Conservation (phyloP, 192 early-diverging fungal species). For the Lobosporangium transversale region DNA sequence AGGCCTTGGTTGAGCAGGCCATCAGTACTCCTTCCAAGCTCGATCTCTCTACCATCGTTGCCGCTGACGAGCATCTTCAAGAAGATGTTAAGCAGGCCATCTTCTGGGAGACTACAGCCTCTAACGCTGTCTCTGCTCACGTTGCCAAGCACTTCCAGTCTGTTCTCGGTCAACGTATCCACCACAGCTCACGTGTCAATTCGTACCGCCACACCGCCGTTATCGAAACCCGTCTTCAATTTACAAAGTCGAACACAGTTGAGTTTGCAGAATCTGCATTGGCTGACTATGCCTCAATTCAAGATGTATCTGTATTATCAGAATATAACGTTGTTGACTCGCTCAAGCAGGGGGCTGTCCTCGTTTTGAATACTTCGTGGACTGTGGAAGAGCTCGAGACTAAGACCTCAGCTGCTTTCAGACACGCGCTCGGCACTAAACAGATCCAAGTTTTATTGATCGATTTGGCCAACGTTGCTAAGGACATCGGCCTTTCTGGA, state of each 20-base stretch:
- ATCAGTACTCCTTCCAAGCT: slow-evolving; percentile 15
- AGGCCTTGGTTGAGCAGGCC: slow-evolving; percentile 54
- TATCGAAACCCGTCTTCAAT: slow-evolving; percentile 68
- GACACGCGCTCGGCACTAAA: slow-evolving; percentile 59
- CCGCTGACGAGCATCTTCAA: slow-evolving; percentile 14
- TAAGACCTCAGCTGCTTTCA: slow-evolving; percentile 73
- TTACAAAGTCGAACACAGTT: slow-evolving; percentile 49
- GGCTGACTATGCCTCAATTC: slow-evolving; percentile 71
- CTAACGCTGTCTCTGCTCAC: slow-evolving; percentile 60
- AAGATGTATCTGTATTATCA: slow-evolving; percentile 66
- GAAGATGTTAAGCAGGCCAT: slow-evolving; percentile 59
- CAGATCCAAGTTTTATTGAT: slow-evolving; percentile 69
- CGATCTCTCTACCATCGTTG: slow-evolving; percentile 42
- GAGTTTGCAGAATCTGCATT: slow-evolving; percentile 49
- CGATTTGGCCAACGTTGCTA: slow-evolving; percentile 70
- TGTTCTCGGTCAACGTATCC: slow-evolving; percentile 48
- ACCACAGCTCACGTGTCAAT: slow-evolving; percentile 59
- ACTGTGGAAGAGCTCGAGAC: slow-evolving; percentile 73
- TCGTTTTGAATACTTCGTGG: slow-evolving; percentile 77
- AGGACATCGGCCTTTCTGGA: slow-evolving; percentile 62
- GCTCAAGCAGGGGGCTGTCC: slow-evolving; percentile 57
- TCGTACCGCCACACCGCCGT: slow-evolving; percentile 68
- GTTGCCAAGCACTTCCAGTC: slow-evolving; percentile 59
- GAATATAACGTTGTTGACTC: slow-evolving; percentile 70
- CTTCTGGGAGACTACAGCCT: slow-evolving; percentile 67